These are phyloP conservation scores for Coleophoma crateriformis DNA, from an alignment of 2,329 filamentous ascomycete species.

Conservation along the genomic window DNA sequence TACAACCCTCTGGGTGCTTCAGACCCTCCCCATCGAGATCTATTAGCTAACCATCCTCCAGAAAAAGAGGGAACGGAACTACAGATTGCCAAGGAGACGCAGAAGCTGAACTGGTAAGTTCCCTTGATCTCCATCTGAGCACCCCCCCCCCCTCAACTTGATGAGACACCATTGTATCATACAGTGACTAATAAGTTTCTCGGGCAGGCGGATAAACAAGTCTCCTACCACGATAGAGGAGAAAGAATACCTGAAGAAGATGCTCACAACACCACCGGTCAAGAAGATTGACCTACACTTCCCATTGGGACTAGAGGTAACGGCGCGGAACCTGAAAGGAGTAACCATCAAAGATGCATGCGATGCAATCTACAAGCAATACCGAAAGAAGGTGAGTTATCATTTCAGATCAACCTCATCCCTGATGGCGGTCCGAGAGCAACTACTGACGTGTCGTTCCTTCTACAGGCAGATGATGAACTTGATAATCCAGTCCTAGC, in stretches of 20 bases:
- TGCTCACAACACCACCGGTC: constrained; percentile 73
- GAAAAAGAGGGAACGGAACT: constrained; percentile 70
- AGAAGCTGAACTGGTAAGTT: constrained; percentile 80
- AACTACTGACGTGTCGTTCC: constrained; percentile 13
- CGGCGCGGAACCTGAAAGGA: constrained; percentile 85
- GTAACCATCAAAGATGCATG: constrained; percentile 96
- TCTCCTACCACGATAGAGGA: constrained; percentile 73
- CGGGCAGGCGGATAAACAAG: constrained; percentile 86
- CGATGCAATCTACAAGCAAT: constrained; percentile 92
- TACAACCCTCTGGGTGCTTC: constrained; percentile 4
- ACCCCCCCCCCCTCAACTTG: constrained; percentile 2
- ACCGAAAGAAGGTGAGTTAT: constrained; percentile 82
- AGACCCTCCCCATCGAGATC: constrained; percentile 5
- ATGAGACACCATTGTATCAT: no score
- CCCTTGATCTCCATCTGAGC: not conserved
- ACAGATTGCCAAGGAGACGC: constrained; percentile 73
- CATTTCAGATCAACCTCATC: not conserved
- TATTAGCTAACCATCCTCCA: constrained; percentile 30
- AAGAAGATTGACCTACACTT: constrained; percentile 95
- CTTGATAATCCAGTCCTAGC: constrained; percentile 80
- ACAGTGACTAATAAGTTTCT: constrained; percentile 3
- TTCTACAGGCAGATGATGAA: constrained; percentile 76
- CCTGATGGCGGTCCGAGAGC: no score
- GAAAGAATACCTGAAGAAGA: constrained; percentile 63
- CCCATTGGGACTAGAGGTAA: constrained; percentile 80